phyloP scores from a whole-genome alignment of 2,329 filamentous ascomycete genomes.

The Capronia coronata region DNA sequence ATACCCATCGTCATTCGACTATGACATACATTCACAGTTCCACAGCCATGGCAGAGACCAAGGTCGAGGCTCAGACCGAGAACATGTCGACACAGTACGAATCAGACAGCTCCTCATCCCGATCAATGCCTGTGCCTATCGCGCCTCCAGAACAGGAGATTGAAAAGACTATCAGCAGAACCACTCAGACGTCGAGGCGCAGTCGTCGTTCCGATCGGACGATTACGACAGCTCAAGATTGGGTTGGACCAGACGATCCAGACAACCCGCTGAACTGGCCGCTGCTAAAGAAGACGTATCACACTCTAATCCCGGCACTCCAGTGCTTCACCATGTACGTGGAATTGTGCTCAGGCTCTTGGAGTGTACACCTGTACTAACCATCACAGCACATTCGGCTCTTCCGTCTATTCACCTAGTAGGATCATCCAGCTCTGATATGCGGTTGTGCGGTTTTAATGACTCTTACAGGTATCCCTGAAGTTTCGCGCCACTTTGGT shows the following conservation, averaged over 20 bases:
- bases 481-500: constrained; percentile 47
- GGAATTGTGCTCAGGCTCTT: not conserved
- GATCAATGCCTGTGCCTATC: constrained; percentile 8
- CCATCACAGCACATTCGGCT: constrained; percentile 29
- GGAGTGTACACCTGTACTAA: constrained; percentile 4
- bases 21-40: constrained; percentile 7
- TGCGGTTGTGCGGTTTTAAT: not conserved
- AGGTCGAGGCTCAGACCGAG: too few relatives aligned
- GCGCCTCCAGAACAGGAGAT: constrained; percentile 8
- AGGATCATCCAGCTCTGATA: not conserved
- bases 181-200: constrained; percentile 8
- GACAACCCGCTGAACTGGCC: constrained; percentile 58
- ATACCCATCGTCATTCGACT: not conserved
- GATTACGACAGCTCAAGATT: constrained; percentile 36
- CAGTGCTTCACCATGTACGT: constrained; percentile 26
- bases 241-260: constrained; percentile 54
- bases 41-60: not conserved
- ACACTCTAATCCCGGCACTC: constrained; percentile 20
- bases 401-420: constrained; percentile 33
- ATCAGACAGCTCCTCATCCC: constrained; percentile 10
- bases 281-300: constrained; percentile 38
- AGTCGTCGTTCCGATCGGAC: constrained; percentile 5
- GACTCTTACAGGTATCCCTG: constrained; percentile 37
- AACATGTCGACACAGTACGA: constrained; percentile 8
- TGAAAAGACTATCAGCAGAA: constrained; percentile 17